Base-by-base conservation (phyloP, 1,284 basidiomycete species). In the Athelia sp. region DNA sequence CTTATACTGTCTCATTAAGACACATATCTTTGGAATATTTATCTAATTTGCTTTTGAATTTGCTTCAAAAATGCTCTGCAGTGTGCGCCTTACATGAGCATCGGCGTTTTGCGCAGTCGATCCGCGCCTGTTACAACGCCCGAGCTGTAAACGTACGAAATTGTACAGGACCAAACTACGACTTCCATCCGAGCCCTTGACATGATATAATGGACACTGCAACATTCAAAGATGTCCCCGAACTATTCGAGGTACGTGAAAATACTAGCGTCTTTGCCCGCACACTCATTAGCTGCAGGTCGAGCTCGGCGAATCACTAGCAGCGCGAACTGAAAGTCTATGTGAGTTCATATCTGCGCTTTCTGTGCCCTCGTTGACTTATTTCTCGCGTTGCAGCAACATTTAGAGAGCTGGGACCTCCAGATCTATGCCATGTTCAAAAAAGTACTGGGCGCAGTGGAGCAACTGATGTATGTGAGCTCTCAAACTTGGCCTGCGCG, bases 351-450 rank as follows among this genome's bases (percentile, higher is more conserved):
- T 45, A 22, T 48, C 29, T 48, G 22, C 34, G 29, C 42, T 45
- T 43, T 22, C 53, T 23, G 31, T 47, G 22, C 29, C n/a, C 32
- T 22, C 44, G 23, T 19, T 38, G 22, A 32, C 19, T 51, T 48
- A 56, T 40, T 50, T 54, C 52, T 62, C 58, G 51, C 56, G 57
- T 54, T 50, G 3, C 58, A 96, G 92, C 90, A 6, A 87, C 93
- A 10, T 99, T 98, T 69, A 82, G 95, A 38, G 96, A 99, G 73
- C 84, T 99, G 18, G 96, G 96, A 13, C 96, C 97, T 0, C 96
- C 96, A 14, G 97, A 99, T 68, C 72, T 99, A 32, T 96, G 93
- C 60, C 94, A 99, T 72, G 90, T 98, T 50, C 83, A 98, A 57
- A 99, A 99, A 67, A 92, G 83, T 43, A 90, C 87, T 0, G 93